phyloP scores from a whole-genome alignment of 2,329 filamentous ascomycete species.

The Pseudocercospora eumusae region DNA sequence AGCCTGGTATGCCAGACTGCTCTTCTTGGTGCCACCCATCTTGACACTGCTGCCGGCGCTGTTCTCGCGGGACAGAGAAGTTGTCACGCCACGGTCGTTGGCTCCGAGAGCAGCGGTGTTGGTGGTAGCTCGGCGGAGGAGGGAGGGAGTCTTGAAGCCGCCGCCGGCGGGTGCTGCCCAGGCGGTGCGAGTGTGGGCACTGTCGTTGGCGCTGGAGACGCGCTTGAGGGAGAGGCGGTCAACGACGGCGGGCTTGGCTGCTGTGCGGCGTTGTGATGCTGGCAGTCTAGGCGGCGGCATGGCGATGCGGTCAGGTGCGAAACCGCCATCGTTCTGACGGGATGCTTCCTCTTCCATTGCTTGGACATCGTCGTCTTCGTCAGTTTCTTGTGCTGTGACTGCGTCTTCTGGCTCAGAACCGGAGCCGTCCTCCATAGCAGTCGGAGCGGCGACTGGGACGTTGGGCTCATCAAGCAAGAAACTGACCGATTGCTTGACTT shows the following conservation, averaged over 20 bases:
- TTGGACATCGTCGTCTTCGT: constrained; percentile 51
- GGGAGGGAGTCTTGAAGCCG: constrained; percentile 67
- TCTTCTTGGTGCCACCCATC: constrained; percentile 58
- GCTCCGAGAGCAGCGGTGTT: constrained; percentile 36
- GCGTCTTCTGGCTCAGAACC: constrained; percentile 45
- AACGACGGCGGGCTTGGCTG: constrained; percentile 54
- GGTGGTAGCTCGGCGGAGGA: constrained; percentile 73
- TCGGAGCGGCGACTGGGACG: constrained; percentile 26
- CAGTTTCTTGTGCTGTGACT: constrained; percentile 52
- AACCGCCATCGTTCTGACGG: constrained; percentile 39
- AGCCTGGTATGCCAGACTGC: constrained; percentile 61
- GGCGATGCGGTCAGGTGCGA: constrained; percentile 32
- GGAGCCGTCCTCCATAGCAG: constrained; percentile 58
- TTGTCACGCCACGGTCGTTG: constrained; percentile 45
- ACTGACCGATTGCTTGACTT: constrained; percentile 81
- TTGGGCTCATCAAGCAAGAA: constrained; percentile 71
- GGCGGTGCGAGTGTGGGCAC: constrained; percentile 32
- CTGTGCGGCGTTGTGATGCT: constrained; percentile 42
- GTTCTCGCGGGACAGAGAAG: constrained; percentile 24
- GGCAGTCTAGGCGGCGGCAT: constrained; percentile 45
- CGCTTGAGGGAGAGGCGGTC: constrained; percentile 71
- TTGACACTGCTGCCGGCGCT: constrained; percentile 39
- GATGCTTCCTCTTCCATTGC: constrained; percentile 8
- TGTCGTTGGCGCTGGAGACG: constrained; percentile 29
- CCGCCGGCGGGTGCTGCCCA: constrained; percentile 45